Evolutionary conservation across 2,329 filamentous ascomycete species (phyloP).

Genomic region (Colletotrichum sp.): DNA sequence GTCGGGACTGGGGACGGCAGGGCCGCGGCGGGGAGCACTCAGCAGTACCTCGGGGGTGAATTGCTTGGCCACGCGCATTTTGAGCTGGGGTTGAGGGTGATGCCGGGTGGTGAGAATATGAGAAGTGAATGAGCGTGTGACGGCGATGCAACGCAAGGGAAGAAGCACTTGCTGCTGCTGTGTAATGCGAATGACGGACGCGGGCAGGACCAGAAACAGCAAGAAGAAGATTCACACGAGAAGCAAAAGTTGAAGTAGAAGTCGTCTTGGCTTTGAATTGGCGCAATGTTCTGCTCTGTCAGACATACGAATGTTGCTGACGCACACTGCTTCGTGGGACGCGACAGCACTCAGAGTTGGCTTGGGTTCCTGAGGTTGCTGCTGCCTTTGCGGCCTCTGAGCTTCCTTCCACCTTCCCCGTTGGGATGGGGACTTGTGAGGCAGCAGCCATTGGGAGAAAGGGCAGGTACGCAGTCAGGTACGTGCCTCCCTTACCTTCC

Average conservation of each 20-base stretch:
- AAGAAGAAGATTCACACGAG: not conserved
- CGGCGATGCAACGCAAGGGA: not conserved
- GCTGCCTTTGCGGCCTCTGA: not conserved
- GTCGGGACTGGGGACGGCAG: conserved; percentile 43
- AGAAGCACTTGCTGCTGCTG: not conserved
- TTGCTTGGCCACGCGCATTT: conserved; percentile 23
- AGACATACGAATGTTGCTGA: conserved; percentile 15
- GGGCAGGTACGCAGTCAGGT: not conserved
- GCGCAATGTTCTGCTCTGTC: not conserved
- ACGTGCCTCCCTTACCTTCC: not conserved
- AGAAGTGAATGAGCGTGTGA: not conserved
- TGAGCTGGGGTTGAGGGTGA: not conserved
- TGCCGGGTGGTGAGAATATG: not conserved
- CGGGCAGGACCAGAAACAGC: not conserved
- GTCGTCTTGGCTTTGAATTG: not conserved
- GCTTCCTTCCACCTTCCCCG: not conserved
- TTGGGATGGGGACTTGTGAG: not conserved
- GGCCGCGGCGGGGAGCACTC: conserved; percentile 30
- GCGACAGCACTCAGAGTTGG: not conserved
- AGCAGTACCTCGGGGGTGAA: conserved; percentile 38
- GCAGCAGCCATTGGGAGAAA: not conserved
- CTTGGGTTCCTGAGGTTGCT: not conserved
- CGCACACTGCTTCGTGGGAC: not conserved
- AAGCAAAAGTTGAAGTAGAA: not conserved
- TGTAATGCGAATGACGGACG: not conserved